Base-by-base conservation (phyloP, 1,139 yeast genomes). In the Suhomyces coccinellae region DNA sequence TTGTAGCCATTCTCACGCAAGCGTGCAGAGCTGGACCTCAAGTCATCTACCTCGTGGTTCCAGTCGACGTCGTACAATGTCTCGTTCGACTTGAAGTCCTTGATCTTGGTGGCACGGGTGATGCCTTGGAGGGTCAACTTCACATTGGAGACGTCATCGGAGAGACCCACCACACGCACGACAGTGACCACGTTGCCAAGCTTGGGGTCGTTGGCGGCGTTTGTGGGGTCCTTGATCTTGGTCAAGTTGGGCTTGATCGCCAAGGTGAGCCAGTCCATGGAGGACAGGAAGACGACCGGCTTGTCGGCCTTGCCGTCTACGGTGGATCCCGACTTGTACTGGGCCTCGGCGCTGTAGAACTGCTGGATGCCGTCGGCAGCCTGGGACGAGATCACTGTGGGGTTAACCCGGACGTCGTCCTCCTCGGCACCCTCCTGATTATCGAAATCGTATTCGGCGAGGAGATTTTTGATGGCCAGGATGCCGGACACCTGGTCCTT, bases 101-200 rank as follows among this genome's bases (percentile, higher is more conserved):
- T 46, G 29, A 43, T 29, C 24, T 40, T 20, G 47, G 33, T 26
- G 20, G 41, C 45, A 49, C 87, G 66, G 1, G 73, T 59, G n/a
- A 81, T 52, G 0, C 85, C 84, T 52, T 77, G 82, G 43, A 83
- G 68, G 0, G 83, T 74, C 36, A 83, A 52, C 20, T 72, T 69
- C 37, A 80, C 64, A 37, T 66, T 68, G 44, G 71, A 70, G 27
- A 73, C 66, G 47, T 73, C 80, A 45, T 74, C 80, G 27, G 69
- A 63, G 11, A 80, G 61, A 1, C 80, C 82, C 13, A 75, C 71
- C 11, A 82, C 69, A 47, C 78, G 66, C 11, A 77, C 75, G 3
- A 82, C 58, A 0, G 85, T 80, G 9, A 71, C 75, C 2, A 67
- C 67, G 11, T 63, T 56, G 58, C 56, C 9, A 50, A 45, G 39